Percentiles rank a stretch among this genome's conserved stretches.
Conservation (phyloP, 2,329 filamentous ascomycete genomes). For the Fusarium chaquense region DNA sequence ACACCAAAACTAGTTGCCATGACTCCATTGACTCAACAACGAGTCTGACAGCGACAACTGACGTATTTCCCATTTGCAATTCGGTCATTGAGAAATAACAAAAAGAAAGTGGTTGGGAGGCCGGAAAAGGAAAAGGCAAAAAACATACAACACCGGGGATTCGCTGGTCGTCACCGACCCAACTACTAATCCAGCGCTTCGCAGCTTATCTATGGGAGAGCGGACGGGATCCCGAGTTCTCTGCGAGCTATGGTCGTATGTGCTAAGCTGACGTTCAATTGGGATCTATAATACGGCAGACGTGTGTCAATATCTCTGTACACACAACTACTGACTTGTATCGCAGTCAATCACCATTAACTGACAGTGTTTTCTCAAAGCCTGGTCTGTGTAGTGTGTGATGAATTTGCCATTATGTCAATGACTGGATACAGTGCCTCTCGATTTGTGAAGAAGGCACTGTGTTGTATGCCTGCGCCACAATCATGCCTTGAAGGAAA, state of each 20-base stretch:
- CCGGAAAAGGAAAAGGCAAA: neutral
- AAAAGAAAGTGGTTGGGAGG: neutral
- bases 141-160: slow-evolving; percentile 29
- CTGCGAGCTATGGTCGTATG: slow-evolving; percentile 18
- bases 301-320: neutral
- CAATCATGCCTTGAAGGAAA: neutral
- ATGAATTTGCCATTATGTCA: too few relatives aligned
- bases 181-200: slow-evolving; percentile 28
- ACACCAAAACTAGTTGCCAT: neutral
- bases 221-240: slow-evolving; percentile 26
- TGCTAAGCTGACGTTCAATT: accelerated
- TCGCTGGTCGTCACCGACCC: slow-evolving; percentile 27
- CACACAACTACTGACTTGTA: too few relatives aligned
- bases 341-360: neutral
- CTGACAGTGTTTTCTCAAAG: neutral
- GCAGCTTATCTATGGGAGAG: slow-evolving; percentile 24
- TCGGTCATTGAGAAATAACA: neutral
- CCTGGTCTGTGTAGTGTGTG: neutral
- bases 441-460: neutral
- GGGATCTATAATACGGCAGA: accelerated
- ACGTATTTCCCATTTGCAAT: neutral
- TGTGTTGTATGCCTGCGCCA: neutral
- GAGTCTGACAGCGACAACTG: neutral
- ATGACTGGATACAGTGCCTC: neutral
- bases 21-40: neutral